Evolutionary conservation across 352 stramenopile species (phyloP), one percentile per base, ranked within the genome.

Genomic region (Thalassiosira exigua): DNA sequence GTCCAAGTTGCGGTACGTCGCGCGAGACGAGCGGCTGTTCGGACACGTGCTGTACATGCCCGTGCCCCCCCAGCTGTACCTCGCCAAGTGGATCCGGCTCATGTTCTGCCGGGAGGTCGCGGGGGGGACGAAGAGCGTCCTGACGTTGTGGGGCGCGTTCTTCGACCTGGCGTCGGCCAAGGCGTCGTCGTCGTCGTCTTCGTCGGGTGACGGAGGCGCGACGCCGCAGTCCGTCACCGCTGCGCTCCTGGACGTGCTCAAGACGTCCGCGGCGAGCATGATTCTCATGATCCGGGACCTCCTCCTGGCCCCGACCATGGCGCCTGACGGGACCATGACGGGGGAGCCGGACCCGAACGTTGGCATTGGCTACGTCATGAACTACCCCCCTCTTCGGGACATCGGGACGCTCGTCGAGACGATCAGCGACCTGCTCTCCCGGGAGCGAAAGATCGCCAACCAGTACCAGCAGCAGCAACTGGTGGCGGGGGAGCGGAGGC

Each of bases 61-160:
- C 17, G 75, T 87, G 4, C 88, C 88, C 29, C 87, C 88, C 0
- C 81, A 94, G 51, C 76, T 96, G 12, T 95, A 95, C 62, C 91
- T 88, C 54, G 85, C 92, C 17, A 85, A 92, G 70, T 96, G 93
- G 93, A 66, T 94, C 21, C 80, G 91, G 14, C 72, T 96, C 0
- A 81, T 96, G 72, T 95, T 95, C 75, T 86, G 78, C 7, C 66
- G 93, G 70, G 93, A 96, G 69, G 91, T 96, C 5, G 56, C 79
- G 3, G 73, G 88, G 4, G 81, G 84, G 14, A 84, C 85, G 36
- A 64, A 81, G 1, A 74, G 80, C 77, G 87, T 94, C 0, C 67
- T 96, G 60, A 46, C 57, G 17, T 68, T 96, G 19, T 96, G 91
- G 91, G 93, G 95, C 83, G 83, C 71, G 22, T 88, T 95, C 59